Evolutionary conservation across 805 yeast genomes (phyloP).

Genomic region (Zygoascus ofunaensis): DNA sequence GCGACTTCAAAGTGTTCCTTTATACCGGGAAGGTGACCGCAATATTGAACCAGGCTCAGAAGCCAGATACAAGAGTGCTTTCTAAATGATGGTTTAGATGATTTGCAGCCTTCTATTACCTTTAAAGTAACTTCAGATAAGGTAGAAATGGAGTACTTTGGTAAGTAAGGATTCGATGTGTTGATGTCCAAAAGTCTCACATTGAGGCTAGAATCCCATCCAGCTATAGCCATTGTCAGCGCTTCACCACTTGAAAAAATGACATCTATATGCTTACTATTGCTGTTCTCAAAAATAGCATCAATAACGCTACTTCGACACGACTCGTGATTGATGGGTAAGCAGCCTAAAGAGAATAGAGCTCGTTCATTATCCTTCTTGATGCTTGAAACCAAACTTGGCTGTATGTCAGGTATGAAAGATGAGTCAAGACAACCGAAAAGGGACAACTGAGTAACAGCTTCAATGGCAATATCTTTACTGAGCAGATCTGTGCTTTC

Average conservation of each 20-base stretch:
- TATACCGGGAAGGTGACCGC: constrained; percentile 41
- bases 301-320: constrained; percentile 31
- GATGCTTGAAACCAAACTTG: constrained; percentile 15
- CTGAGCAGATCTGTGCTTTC: constrained; percentile 1
- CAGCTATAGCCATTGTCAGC: constrained; percentile 56
- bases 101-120: constrained; percentile 44
- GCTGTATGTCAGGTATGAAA: constrained; percentile 5
- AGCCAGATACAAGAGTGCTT: constrained; percentile 81
- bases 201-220: constrained; percentile 61
- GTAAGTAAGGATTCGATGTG: constrained; percentile 7
- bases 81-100: constrained; percentile 65
- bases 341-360: constrained; percentile 44
- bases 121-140: constrained; percentile 34
- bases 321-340: constrained; percentile 36
- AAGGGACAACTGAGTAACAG: constrained; percentile 32
- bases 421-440: constrained; percentile 28
- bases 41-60: constrained; percentile 66
- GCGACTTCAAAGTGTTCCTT: constrained; percentile 43
- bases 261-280: constrained; percentile 64
- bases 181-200: constrained; percentile 46
- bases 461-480: constrained; percentile 17
- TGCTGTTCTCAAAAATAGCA: constrained; percentile 46
- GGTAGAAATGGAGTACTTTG: constrained; percentile 5
- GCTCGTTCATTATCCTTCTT: constrained; percentile 54
- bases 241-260: constrained; percentile 82